phyloP scores from a whole-genome alignment of 2,329 filamentous ascomycete species.

The Fusarium sulawesiense region DNA sequence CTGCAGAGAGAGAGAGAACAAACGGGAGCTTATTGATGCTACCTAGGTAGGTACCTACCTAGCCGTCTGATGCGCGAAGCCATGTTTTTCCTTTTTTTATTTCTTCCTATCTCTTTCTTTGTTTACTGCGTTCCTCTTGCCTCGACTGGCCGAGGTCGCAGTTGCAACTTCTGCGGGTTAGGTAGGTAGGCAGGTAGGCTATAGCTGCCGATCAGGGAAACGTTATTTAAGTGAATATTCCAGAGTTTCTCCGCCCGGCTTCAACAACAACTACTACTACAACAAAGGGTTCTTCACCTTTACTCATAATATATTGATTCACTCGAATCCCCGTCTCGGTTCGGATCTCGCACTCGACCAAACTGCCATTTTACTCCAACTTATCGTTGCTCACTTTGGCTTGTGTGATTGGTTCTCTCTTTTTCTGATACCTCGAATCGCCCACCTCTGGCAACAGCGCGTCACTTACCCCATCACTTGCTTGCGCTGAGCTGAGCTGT shows the following conservation, averaged over 20 bases:
- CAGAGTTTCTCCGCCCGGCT: slow-evolving; percentile 32
- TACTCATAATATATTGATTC: background rate
- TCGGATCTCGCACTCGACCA: background rate
- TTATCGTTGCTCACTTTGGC: background rate
- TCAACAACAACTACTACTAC: slow-evolving; percentile 11
- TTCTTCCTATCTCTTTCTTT: slow-evolving; percentile 6
- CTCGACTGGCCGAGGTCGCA: background rate
- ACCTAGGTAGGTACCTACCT: background rate
- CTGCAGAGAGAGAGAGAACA: slow-evolving; percentile 3
- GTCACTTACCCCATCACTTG: background rate
- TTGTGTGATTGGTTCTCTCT: background rate
- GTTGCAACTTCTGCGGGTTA: slow-evolving; percentile 1
- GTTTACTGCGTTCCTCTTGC: slow-evolving; percentile 7
- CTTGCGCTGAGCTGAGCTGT: background rate
- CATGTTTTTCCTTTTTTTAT: background rate
- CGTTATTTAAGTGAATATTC: slow-evolving; percentile 3
- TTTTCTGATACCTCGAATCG: background rate
- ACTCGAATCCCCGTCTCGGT: background rate
- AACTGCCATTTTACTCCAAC: background rate
- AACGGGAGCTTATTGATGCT: background rate
- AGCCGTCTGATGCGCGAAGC: background rate
- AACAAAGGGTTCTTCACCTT: background rate
- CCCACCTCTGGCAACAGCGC: background rate
- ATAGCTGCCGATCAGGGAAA: background rate
- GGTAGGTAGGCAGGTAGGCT: background rate